Percentiles rank a stretch among this genome's conserved stretches.
Evolutionary conservation across 106 monocot genomes (phyloP).

Genomic region (Narthecium ossifragum): DNA sequence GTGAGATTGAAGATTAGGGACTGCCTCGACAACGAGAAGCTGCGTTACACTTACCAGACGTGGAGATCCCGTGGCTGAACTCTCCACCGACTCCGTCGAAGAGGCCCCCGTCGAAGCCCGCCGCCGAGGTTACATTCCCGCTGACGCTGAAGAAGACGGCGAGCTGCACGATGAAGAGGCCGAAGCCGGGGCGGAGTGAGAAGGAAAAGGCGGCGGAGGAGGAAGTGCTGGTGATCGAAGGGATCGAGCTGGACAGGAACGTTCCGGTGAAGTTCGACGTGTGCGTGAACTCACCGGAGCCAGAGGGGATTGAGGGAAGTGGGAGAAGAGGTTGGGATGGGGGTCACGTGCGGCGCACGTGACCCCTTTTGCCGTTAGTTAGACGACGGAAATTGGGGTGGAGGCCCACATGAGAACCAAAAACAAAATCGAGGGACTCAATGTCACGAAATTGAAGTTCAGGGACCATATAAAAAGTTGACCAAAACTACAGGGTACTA

Average conservation of each 20-base stretch:
- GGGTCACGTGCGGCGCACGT: too few relatives aligned
- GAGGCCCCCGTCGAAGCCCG: background rate
- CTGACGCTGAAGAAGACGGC: slow-evolving; percentile 8
- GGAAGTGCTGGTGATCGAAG: slow-evolving; percentile 29
- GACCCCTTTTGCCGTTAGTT: too few relatives aligned
- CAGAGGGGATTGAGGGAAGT: too few relatives aligned
- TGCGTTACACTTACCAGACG: background rate
- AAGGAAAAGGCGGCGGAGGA: slow-evolving; percentile 14
- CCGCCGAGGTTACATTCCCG: background rate
- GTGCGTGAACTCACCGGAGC: too few relatives aligned
- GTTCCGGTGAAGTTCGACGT: slow-evolving; percentile 23
- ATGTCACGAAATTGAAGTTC: too few relatives aligned
- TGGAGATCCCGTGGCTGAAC: background rate
- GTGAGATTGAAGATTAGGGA: slow-evolving; percentile 8
- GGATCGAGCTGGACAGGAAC: slow-evolving; percentile 11
- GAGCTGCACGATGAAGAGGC: slow-evolving; percentile 8
- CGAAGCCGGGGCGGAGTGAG: background rate
- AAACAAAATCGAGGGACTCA: too few relatives aligned
- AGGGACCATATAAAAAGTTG: too few relatives aligned
- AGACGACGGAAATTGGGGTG: too few relatives aligned
- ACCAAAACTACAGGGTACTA: too few relatives aligned
- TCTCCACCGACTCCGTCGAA: background rate
- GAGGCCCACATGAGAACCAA: too few relatives aligned
- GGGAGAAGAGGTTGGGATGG: too few relatives aligned
- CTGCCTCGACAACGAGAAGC: background rate